A percentile compares a stretch with the other conserved stretches of the same genome.
phyloP scores from a whole-genome alignment of 2,329 filamentous ascomycete genomes.

The Fusarium citri region DNA sequence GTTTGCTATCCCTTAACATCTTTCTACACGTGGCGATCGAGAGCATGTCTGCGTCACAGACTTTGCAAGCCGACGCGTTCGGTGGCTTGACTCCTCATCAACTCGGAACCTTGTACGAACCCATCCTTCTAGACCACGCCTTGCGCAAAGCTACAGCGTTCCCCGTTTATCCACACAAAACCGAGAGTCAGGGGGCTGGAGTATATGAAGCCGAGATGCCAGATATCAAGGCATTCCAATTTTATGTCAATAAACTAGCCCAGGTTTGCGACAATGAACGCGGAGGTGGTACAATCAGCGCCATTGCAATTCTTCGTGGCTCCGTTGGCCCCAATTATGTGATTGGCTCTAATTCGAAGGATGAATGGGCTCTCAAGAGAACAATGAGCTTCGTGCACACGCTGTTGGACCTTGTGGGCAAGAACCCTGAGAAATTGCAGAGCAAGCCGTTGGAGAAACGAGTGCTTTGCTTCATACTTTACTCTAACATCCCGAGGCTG shows the following conservation, averaged over 20 bases:
- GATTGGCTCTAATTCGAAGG: background rate
- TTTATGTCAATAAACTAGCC: slow-evolving; percentile 6
- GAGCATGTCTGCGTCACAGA: no score
- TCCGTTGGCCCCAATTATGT: background rate
- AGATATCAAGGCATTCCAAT: background rate
- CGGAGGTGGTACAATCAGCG: background rate
- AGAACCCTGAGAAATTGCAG: slow-evolving; percentile 13
- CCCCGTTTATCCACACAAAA: background rate
- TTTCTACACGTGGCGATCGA: no score
- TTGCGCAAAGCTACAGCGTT: background rate
- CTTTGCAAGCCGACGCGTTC: no score
- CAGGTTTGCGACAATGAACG: slow-evolving; percentile 16
- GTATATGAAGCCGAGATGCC: background rate
- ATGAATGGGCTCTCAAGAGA: background rate
- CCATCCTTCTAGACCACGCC: no score
- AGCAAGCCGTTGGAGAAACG: slow-evolving; percentile 10
- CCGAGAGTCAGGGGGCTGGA: background rate
- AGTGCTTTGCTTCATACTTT: slow-evolving; percentile 16
- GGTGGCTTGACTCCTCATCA: no score
- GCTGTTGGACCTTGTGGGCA: background rate
- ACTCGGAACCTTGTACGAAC: no score
- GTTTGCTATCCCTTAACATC: no score
- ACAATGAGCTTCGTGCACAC: background rate
- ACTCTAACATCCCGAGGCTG: slow-evolving; percentile 5
- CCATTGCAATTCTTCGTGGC: background rate